Base-by-base conservation (phyloP, 2,329 filamentous ascomycete species). In the Lachnellula hyalina region DNA sequence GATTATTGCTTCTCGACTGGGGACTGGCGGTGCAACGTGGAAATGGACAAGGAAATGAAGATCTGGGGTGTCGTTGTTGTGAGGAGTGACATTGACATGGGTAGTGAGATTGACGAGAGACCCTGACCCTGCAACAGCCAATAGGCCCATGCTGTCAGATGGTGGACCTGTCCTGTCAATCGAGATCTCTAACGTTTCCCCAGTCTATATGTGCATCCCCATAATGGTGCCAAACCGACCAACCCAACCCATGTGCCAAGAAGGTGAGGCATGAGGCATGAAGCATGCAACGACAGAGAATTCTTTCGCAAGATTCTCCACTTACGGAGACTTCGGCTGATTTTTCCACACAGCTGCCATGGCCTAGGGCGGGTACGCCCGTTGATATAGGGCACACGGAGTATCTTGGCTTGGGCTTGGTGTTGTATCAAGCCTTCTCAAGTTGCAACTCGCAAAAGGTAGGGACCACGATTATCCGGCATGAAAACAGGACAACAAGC, bases 141-240 rank as follows among this genome's bases (percentile, higher is more conserved):
- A 32, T 32, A 32, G 9, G 28, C 9, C 9, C 28, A 32, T 32
- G 7, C 28, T 32, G 28, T 32, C 28, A 32, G 25, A 46, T 46
- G 21, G 5, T 40, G 34, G 19, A n/a, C 47, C 47, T 50, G 48
- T 50, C 48, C 48, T 50, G 48, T 50, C 48, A 50, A 50, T 50
- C 36, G 25, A 45, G 38, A 48, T 42, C 45, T 28, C 34, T 45
- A 25, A 52, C 23, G 19, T 17, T 19, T 32, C 41, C 36, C 35
- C 40, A 42, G 25, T 23, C 36, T 14, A 48, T 41, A 41, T 44
- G 45, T 25, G 36, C 23, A 44, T 44, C 38, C 35, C n/a, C 36
- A n/a, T 51, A 44, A 28, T 32, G 23, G 23, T 23, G 38, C 38
- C 38, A 51, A 28, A 42, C 19, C 34, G 9, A 28, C 28, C 28